Evolutionary conservation across 2,329 filamentous ascomycete species (phyloP), one percentile per base, ranked within the genome.

Genomic region (Fusarium tupiense): DNA sequence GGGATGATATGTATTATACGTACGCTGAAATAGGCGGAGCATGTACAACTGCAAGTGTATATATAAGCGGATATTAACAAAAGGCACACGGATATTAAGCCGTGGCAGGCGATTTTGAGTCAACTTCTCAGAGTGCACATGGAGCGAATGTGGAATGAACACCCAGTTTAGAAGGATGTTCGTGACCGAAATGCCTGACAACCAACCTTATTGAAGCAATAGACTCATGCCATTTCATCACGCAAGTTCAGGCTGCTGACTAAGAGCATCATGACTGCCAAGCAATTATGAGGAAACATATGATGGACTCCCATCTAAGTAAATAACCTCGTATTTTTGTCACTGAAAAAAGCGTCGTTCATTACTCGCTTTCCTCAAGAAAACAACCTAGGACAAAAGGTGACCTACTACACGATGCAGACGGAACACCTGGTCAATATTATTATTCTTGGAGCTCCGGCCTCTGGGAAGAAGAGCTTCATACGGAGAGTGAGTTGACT

Each of bases 11-110:
- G 75, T 80, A 75, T 76, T 76, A 74, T 74, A 77, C 58, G 69
- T 74, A 77, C 64, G 69, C 68, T 63, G 64, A 49, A 75, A 56
- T 44, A 58, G 64, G 68, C 60, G 67, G 68, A 63, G 61, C 74
- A 73, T 78, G 74, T 78, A 72, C 72, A 76, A 61, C 61, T 78
- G 77, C 75, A 78, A 71, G 73, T 78, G 75, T 78, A 78, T 73
- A 64, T 72, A 72, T 67, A 73, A 71, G 70, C 64, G 52, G 58
- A 59, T 63, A 72, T 77, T 57, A 57, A 69, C 47, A 70, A 68
- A 57, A 71, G 64, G 71, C 66, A 71, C 67, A 69, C 76, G 70
- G 77, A 75, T 65, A 74, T 68, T 71, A 65, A 65, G 69, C 59
- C 67, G 38, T 20, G 33, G 57, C n/a, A 47, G 58, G 53, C 26